A percentile compares a stretch with the other conserved stretches of the same genome.
phyloP scores from a whole-genome alignment of 2,329 filamentous ascomycete species.

The Pseudogymnoascus sp. region DNA sequence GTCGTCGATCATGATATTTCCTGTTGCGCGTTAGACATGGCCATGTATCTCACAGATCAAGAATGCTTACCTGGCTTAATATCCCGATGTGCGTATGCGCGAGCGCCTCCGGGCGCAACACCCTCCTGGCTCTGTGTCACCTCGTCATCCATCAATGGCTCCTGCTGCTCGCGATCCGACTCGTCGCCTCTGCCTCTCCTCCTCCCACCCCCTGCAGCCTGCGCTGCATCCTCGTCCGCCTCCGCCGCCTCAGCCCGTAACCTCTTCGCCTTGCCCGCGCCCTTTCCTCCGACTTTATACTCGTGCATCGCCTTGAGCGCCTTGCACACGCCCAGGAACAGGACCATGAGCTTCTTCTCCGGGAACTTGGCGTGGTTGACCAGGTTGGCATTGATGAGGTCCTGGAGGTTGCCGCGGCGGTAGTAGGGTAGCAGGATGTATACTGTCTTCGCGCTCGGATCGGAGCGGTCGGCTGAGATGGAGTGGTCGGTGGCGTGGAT shows the following conservation, averaged over 20 bases:
- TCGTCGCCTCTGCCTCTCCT: constrained; percentile 41
- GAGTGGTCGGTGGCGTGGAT: constrained; percentile 79
- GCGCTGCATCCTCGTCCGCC: constrained; percentile 36
- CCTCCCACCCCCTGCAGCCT: constrained; percentile 32
- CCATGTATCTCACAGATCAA: neutral
- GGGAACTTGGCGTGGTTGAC: constrained; percentile 91
- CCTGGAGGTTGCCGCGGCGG: constrained; percentile 87
- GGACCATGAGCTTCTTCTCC: constrained; percentile 75
- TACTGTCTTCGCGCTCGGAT: constrained; percentile 76
- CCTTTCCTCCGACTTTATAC: constrained; percentile 57
- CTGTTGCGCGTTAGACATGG: constrained; percentile 30
- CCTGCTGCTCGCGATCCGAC: constrained; percentile 65
- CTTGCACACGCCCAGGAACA: constrained; percentile 87
- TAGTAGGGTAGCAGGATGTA: constrained; percentile 97
- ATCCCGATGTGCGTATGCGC: constrained; percentile 88
- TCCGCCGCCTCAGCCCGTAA: constrained; percentile 28
- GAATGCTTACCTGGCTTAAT: constrained; percentile 77
- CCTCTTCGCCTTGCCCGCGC: constrained; percentile 41
- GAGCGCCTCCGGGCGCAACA: constrained; percentile 57
- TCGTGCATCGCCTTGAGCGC: constrained; percentile 87
- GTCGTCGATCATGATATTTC: constrained; percentile 98
- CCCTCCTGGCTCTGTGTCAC: constrained; percentile 60
- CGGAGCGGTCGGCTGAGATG: constrained; percentile 64
- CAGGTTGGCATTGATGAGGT: constrained; percentile 96
- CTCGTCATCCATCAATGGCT: constrained; percentile 76